Percentiles rank a stretch among this genome's conserved stretches.
These are phyloP conservation scores for Cylindrotheca fusiformis DNA, from an alignment of 108 stramenopile species.

Conservation along the genomic window DNA sequence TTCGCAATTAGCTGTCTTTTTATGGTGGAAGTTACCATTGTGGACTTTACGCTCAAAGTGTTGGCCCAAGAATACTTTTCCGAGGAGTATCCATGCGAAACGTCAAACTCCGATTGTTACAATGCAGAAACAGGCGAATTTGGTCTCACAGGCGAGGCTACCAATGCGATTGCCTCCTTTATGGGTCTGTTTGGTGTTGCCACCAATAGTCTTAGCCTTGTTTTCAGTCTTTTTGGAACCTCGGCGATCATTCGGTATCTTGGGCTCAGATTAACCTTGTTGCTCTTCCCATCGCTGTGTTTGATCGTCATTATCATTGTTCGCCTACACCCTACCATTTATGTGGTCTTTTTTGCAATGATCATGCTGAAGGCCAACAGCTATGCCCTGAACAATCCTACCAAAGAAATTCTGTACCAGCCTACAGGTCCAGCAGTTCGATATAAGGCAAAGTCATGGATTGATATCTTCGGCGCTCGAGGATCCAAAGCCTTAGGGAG, in stretches of 20 bases:
- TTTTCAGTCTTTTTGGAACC: conserved; percentile 92
- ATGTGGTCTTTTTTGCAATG: conserved; percentile 94
- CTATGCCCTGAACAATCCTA: conserved; percentile 97
- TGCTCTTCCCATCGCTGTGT: conserved; percentile 92
- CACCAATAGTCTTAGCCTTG: conserved; percentile 90
- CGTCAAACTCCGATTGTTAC: conserved; percentile 62
- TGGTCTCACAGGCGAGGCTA: conserved; percentile 73
- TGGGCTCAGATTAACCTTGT: conserved; percentile 84
- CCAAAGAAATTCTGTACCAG: conserved; percentile 97
- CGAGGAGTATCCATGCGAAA: conserved; percentile 82
- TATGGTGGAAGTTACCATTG: conserved; percentile 98
- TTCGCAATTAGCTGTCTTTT: conserved; percentile 96
- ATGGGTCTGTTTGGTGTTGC: conserved; percentile 97
- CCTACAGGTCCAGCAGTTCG: conserved; percentile 91
- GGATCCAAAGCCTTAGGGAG: conserved; percentile 94
- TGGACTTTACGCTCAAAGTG: conserved; percentile 97
- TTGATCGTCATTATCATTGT: conserved; percentile 82
- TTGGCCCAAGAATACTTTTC: conserved; percentile 87
- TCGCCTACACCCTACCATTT: conserved; percentile 76
- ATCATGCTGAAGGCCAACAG: conserved; percentile 94
- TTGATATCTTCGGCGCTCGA: conserved; percentile 96
- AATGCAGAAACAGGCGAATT: conserved; percentile 56
- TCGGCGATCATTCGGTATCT: conserved; percentile 93
- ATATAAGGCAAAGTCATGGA: conserved; percentile 98
- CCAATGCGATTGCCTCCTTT: conserved; percentile 87